These are phyloP conservation scores for Podila epigama DNA, from an alignment of 192 early-diverging fungal species.

Conservation along the genomic window DNA sequence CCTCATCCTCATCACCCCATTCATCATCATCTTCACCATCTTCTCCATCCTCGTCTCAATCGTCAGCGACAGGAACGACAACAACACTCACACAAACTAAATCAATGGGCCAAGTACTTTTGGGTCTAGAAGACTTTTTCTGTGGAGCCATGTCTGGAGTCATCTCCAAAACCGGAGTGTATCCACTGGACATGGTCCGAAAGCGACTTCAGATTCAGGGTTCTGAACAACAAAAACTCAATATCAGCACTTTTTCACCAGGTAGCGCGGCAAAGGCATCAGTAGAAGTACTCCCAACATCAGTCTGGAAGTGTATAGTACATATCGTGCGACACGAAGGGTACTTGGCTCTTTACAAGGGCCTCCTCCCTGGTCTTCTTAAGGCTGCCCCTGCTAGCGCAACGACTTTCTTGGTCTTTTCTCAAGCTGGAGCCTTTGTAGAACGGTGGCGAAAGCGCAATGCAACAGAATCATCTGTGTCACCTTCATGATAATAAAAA, in stretches of 20 bases:
- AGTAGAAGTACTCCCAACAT: constrained; percentile 51
- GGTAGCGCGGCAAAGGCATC: neutral
- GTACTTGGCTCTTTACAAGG: constrained; percentile 85
- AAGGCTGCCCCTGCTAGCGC: constrained; percentile 89
- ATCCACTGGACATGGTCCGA: constrained; percentile 90
- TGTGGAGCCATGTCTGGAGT: constrained; percentile 84
- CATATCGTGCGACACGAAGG: constrained; percentile 82
- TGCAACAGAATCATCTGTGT: neutral
- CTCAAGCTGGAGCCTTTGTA: constrained; percentile 63
- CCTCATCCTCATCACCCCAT: neutral
- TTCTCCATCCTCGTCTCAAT: neutral
- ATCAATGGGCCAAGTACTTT: constrained; percentile 11
- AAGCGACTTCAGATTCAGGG: constrained; percentile 71
- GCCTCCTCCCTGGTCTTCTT: constrained; percentile 81
- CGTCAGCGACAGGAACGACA: too few species aligned
- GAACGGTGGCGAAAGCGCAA: constrained; percentile 11
- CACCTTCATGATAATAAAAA: too few species aligned
- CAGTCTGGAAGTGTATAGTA: constrained; percentile 64
- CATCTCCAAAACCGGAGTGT: constrained; percentile 83
- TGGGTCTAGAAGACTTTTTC: constrained; percentile 68
- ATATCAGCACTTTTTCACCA: neutral
- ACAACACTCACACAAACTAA: neutral
- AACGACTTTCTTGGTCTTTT: constrained; percentile 87
- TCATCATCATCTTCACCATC: too few species aligned
- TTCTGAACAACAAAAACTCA: constrained; percentile 43